Base-by-base conservation (phyloP, 768 basidiomycete species). In the Mycena vulgaris region DNA sequence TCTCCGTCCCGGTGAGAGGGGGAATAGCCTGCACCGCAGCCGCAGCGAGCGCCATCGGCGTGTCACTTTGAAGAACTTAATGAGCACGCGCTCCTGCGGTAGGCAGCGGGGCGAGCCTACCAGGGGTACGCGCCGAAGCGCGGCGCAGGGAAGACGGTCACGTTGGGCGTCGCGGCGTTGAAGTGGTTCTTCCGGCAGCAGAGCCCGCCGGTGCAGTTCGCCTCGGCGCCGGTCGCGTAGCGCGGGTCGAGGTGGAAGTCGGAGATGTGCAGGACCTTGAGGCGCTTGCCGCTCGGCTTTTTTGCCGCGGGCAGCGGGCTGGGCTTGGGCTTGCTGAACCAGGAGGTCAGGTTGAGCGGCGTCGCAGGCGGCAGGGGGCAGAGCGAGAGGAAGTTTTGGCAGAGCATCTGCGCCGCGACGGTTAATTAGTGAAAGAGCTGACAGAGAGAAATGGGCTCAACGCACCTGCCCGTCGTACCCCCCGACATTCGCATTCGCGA, bases 271-370 rank as follows among this genome's bases (percentile, higher is more conserved):
- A 95, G 79, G 0, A 94, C 89, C 76, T 92, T 93, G 48, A 93
- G 80, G 40, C 89, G 84, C 74, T 92, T 79, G 16, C 92, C 92
- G 49, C 89, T 92, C 19, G 87, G 85, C 76, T 84, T 83, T 77
- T 85, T 91, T 0, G 84, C 83, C 11, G 82, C 69, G n/a, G 91
- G 92, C 16, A 90, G 84, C 5, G 90, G 89, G 31, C 86, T 85
- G 1, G 93, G 93, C 76, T 94, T 95, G 3, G 92, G 91, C 78
- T 93, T 94, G 31, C 87, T 83, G 79, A 94, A 95, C 90, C 93
- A 94, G 16, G 81, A 81, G 1, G 87, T 90, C 37, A 90, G 75
- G 75, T 95, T 86, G 71, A 95, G 83, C 5, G 90, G 84, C 9
- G 89, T 79, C 2, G 92, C 87, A 0, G 87, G 83, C 11, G 91